Evolutionary conservation across 2,329 filamentous ascomycete genomes (phyloP), one percentile per base, ranked within the genome.

Genomic region (Monosporascus sp.): DNA sequence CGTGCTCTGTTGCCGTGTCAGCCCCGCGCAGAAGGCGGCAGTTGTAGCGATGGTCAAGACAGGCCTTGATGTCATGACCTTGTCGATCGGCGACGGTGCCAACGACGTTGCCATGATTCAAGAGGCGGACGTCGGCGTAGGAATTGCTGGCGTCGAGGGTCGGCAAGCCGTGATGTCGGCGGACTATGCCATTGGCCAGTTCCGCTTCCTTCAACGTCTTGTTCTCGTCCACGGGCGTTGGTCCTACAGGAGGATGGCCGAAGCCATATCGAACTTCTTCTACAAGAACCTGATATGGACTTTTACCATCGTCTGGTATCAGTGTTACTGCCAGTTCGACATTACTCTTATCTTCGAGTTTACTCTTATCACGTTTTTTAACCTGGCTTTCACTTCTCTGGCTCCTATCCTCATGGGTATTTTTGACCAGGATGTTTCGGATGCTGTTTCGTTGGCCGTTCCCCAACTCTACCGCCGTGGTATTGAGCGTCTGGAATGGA

Each of bases 211-310:
- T 49, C 87, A 91, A 63, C 80, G 92, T 51, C 77, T 97, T 55
- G 82, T 97, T 31, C 81, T 97, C 20, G 91, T 97, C 5, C 92
- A 97, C 67, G 92, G 92, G 54, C 84, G 92, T 54, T 97, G 92
- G 90, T 96, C 91, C n/a, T 99, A 99, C 74, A 84, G 93, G 50
- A 85, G 94, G 63, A 76, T 99, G 69, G 90, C 88, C 31, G 94
- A 99, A 75, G 89, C 87, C 47, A 97, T 95, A 65, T 90, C 91
- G 70, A 99, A 99, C 71, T 99, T 99, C 80, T 99, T 99, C 78
- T 99, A 97, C 83, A 99, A 99, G 87, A 99, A 97, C 76, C 88
- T 99, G 72, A 88, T 97, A 50, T 99, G 94, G 94, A 94, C 90
- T 1, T 93, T 97, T 67, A 83, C 88, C 44, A 88, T 99, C 54